phyloP scores from a whole-genome alignment of 179 eudicot species.

The Actinidia chinensis region DNA sequence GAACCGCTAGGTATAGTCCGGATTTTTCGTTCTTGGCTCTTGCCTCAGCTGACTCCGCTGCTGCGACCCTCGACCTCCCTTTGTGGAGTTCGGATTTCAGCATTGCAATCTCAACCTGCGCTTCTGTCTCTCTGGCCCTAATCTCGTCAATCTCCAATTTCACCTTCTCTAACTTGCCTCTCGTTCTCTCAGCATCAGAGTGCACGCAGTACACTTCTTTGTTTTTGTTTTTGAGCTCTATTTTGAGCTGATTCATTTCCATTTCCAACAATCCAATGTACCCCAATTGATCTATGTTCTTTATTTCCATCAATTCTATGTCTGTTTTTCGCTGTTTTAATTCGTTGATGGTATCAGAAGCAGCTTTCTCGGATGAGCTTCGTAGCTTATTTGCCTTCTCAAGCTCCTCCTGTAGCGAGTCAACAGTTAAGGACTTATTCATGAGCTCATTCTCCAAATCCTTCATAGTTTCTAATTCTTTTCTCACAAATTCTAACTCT shows the following conservation, averaged over 20 bases:
- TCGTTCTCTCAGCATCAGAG: background rate
- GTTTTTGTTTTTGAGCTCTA: background rate
- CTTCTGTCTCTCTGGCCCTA: constrained; percentile 23
- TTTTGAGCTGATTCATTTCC: constrained; percentile 8
- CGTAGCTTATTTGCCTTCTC: constrained; percentile 15
- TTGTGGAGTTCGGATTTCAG: constrained; percentile 33
- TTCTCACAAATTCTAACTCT: background rate
- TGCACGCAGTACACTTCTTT: constrained; percentile 4
- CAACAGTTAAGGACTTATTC: constrained; percentile 6
- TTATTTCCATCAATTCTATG: background rate
- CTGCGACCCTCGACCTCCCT: constrained; percentile 30
- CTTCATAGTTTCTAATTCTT: constrained; percentile 17
- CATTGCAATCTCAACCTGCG: constrained; percentile 32
- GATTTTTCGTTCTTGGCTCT: constrained; percentile 25
- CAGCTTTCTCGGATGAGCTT: constrained; percentile 22
- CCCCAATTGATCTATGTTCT: constrained; percentile 8
- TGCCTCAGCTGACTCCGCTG: constrained; percentile 29
- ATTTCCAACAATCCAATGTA: constrained; percentile 4
- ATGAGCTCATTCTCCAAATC: constrained; percentile 24
- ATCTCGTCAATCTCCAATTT: constrained; percentile 14
- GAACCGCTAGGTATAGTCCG: constrained; percentile 14
- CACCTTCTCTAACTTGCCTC: background rate
- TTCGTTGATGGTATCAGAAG: constrained; percentile 15
- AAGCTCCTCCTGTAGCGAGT: constrained; percentile 24
- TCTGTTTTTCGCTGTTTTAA: constrained; percentile 15